phyloP scores from a whole-genome alignment of 495 filamentous ascomycete genomes.

The Podospora fimiseda region DNA sequence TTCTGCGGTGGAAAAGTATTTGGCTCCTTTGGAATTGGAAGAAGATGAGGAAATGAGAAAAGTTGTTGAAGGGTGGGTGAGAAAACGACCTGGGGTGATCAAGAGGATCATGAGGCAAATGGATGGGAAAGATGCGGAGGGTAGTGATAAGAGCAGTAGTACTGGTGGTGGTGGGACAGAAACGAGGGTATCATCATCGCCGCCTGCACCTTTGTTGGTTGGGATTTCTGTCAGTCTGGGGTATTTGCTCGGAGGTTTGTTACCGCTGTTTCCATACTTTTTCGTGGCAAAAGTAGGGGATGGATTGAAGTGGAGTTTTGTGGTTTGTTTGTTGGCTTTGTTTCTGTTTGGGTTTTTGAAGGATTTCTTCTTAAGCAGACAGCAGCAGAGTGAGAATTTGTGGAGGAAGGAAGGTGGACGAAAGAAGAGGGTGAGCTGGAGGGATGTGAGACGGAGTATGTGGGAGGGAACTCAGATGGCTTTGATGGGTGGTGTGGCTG shows the following conservation, averaged over 20 bases:
- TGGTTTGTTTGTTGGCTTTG: constrained; percentile 45
- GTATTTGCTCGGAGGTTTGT: constrained; percentile 51
- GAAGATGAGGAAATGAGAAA: background rate
- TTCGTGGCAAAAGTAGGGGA: constrained; percentile 34
- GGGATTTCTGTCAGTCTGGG: constrained; percentile 15
- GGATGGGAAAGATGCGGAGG: background rate
- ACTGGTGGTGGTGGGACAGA: background rate
- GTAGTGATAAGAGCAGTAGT: background rate
- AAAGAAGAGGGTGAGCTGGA: background rate
- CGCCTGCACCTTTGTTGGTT: background rate
- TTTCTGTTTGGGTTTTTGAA: constrained; percentile 50
- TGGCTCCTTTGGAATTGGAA: background rate
- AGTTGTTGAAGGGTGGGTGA: background rate
- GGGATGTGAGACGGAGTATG: background rate
- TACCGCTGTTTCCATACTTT: constrained; percentile 56
- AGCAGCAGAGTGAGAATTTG: background rate
- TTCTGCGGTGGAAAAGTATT: background rate
- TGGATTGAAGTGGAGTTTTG: constrained; percentile 46
- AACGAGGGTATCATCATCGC: background rate
- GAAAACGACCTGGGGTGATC: background rate
- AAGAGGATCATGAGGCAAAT: background rate
- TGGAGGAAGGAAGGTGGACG: background rate
- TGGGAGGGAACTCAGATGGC: constrained; percentile 2
- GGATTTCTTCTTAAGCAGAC: constrained; percentile 23
- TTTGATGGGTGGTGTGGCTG: background rate